Conservation (phyloP, 441 rosid genomes). For the Breynia disticha region DNA sequence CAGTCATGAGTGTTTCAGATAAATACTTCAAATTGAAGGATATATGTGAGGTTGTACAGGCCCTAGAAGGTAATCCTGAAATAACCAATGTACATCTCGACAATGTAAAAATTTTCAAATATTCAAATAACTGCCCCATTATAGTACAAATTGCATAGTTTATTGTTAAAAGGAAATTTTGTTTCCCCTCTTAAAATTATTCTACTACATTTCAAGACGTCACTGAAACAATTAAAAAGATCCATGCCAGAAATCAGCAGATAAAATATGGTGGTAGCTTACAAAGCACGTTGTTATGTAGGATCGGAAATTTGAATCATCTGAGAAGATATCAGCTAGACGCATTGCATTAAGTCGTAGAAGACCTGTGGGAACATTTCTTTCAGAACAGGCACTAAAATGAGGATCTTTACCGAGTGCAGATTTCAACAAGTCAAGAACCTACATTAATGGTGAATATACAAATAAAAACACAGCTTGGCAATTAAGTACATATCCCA, state of each 20-base stretch:
- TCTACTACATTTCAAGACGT: background rate
- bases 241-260: background rate
- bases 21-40: too few species aligned
- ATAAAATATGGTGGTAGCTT: slow-evolving; percentile 31
- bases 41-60: too few species aligned
- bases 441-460: slow-evolving; percentile 38
- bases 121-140: too few species aligned
- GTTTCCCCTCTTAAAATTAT: background rate
- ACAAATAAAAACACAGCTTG: slow-evolving; percentile 11
- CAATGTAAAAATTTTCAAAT: too few species aligned
- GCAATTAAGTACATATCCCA: slow-evolving; percentile 9
- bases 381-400: slow-evolving; percentile 30
- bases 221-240: too few species aligned
- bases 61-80: too few species aligned
- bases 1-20: slow-evolving; percentile 4
- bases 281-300: slow-evolving; percentile 63
- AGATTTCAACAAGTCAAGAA: slow-evolving; percentile 63
- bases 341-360: slow-evolving; percentile 94
- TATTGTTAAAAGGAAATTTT: background rate
- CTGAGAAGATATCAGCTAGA: slow-evolving; percentile 84
- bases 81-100: too few species aligned
- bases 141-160: background rate
- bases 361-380: slow-evolving; percentile 62
- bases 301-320: slow-evolving; percentile 86
- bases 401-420: slow-evolving; percentile 53